phyloP scores from a whole-genome alignment of 257 asterid genomes.

The Ligustrum vulgare region DNA sequence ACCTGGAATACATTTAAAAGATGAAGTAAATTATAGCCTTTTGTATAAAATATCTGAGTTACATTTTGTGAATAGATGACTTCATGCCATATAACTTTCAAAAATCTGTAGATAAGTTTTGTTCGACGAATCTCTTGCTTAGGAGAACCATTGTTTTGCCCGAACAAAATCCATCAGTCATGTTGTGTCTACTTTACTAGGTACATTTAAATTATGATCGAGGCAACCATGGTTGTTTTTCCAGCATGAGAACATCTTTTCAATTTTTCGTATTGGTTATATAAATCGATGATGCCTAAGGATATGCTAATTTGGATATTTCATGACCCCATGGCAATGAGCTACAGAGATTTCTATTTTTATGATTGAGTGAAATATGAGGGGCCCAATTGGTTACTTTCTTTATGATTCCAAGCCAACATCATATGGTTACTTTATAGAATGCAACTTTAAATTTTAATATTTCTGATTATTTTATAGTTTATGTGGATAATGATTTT shows the following conservation, averaged over 20 bases:
- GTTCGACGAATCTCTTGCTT: neutral
- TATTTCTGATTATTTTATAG: neutral
- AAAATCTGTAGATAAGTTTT: neutral
- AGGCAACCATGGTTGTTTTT: neutral
- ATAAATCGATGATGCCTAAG: neutral
- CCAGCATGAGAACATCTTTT: neutral
- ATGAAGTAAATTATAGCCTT: neutral
- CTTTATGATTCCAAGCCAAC: neutral
- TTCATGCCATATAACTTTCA: neutral
- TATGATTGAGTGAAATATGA: neutral
- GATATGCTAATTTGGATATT: neutral
- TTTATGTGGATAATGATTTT: constrained; percentile 6
- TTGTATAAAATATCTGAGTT: neutral
- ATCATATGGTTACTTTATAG: neutral
- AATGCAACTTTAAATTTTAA: neutral
- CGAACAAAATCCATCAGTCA: neutral
- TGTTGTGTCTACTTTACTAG: neutral
- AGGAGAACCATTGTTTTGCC: neutral
- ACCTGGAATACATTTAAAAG: neutral
- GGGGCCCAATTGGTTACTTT: neutral
- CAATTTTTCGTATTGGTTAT: neutral
- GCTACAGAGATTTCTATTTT: neutral
- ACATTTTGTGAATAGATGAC: neutral
- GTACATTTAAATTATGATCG: neutral
- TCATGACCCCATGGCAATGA: neutral